These are phyloP conservation scores for Cyclotella sp. DNA, from an alignment of 108 stramenopile genomes.

Conservation along the genomic window DNA sequence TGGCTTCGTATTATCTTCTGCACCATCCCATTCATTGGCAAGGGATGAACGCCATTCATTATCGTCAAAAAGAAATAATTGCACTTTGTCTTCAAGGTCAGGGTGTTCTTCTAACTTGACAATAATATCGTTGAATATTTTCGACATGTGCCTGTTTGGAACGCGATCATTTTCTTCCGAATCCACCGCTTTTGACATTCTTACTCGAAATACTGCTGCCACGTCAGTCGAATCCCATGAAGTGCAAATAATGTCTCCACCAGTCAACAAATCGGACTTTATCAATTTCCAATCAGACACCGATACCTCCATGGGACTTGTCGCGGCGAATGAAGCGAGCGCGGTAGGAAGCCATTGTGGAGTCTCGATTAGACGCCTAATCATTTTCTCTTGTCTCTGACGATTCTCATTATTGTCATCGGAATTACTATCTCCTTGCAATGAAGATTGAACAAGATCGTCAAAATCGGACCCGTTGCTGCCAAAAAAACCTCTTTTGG, in stretches of 20 bases:
- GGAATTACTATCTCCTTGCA: constrained; percentile 21
- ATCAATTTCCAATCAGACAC: constrained; percentile 55
- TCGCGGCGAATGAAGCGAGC: constrained; percentile 58
- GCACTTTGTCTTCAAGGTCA: constrained; percentile 54
- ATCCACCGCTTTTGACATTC: constrained; percentile 1
- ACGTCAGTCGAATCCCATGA: constrained; percentile 61
- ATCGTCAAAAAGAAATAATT: constrained; percentile 73
- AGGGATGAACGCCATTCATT: constrained; percentile 55
- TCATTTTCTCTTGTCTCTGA: constrained; percentile 22
- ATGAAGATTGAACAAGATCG: constrained; percentile 18
- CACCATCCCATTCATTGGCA: not conserved
- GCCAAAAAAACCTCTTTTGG: not conserved
- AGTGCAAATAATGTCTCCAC: constrained; percentile 62
- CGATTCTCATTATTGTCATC: constrained; percentile 13
- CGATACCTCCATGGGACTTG: constrained; percentile 44
- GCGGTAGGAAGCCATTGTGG: constrained; percentile 74
- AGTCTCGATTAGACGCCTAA: constrained; percentile 56
- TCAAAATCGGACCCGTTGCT: constrained; percentile 8
- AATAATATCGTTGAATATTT: constrained; percentile 59
- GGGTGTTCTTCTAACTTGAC: constrained; percentile 42
- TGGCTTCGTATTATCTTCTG: constrained; percentile 30
- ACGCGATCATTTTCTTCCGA: not conserved
- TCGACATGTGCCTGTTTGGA: not conserved
- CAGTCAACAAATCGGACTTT: constrained; percentile 59
- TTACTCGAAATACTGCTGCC: constrained; percentile 78